Conservation (phyloP, 2,329 filamentous ascomycete species). For the Chaetothyriales sp. region DNA sequence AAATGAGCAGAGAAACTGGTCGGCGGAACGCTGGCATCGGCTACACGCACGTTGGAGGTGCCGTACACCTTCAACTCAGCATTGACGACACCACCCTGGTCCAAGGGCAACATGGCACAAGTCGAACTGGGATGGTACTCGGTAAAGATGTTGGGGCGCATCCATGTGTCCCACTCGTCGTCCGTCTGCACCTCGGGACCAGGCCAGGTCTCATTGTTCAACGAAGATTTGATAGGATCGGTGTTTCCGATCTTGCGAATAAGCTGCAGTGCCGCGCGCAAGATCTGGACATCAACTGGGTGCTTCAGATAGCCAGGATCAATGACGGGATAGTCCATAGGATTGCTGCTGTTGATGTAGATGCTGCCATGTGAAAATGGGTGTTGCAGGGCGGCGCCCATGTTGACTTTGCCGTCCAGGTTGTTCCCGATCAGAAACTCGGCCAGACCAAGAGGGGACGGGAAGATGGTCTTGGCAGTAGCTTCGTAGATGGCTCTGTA, state of each 20-base stretch:
- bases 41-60: constrained; percentile 21
- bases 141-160: constrained; percentile 10
- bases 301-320: constrained; percentile 31
- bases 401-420: constrained; percentile 10
- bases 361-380: constrained; percentile 16
- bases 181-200: constrained; percentile 12
- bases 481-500: constrained; percentile 15
- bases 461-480: constrained; percentile 9
- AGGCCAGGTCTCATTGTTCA: constrained; percentile 21
- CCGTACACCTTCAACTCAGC: constrained; percentile 31
- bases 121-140: constrained; percentile 20
- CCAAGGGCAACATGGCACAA: constrained; percentile 31
- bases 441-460: constrained; percentile 10
- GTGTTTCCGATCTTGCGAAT: constrained; percentile 21
- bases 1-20: constrained; percentile 22
- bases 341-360: constrained; percentile 21
- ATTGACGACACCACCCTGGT: constrained; percentile 31
- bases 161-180: constrained; percentile 20
- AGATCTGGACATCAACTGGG: constrained; percentile 29
- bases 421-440: constrained; percentile 19
- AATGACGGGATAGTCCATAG: constrained; percentile 24
- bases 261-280: constrained; percentile 24
- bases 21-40: constrained; percentile 24
- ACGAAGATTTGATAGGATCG: constrained; percentile 19
- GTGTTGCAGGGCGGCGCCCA: constrained; percentile 14